Evolutionary conservation across 306 rosid genomes (phyloP).

Genomic region (Sindora glabra): DNA sequence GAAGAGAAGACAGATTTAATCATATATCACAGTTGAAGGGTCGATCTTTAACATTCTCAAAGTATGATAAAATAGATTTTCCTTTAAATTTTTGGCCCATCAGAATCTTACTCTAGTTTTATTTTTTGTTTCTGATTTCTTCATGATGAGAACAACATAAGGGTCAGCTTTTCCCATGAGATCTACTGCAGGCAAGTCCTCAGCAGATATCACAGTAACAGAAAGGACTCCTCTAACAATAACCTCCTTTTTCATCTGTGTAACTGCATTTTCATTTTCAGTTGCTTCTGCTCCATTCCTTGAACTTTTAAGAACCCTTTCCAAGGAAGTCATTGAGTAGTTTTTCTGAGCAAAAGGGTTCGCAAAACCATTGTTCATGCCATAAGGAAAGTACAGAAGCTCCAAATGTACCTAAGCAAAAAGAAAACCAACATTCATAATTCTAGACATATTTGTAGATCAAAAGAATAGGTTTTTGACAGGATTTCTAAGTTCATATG

Average conservation of each 20-base stretch:
- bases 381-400: constrained; percentile 78
- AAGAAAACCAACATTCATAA: constrained; percentile 7
- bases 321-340: constrained; percentile 77
- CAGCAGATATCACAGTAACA: constrained; percentile 82
- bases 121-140: constrained; percentile 73
- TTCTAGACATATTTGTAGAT: constrained; percentile 8
- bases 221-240: constrained; percentile 89
- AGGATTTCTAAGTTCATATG: constrained; percentile 5
- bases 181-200: constrained; percentile 85
- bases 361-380: constrained; percentile 61
- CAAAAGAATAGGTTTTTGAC: not conserved
- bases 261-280: constrained; percentile 48
- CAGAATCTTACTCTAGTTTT: constrained; percentile 72
- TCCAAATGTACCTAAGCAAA: constrained; percentile 81
- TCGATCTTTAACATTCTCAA: constrained; percentile 4
- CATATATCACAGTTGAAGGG: not conserved
- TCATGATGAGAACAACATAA: constrained; percentile 69
- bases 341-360: constrained; percentile 64
- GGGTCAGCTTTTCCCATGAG: constrained; percentile 93
- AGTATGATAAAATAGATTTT: not conserved
- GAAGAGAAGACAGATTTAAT: not conserved
- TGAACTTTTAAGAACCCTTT: constrained; percentile 64
- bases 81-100: not conserved
- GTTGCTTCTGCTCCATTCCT: constrained; percentile 53
- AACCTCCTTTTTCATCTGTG: constrained; percentile 69